phyloP scores from a whole-genome alignment of 2,329 filamentous ascomycete species.

The Aspergillus sp. region DNA sequence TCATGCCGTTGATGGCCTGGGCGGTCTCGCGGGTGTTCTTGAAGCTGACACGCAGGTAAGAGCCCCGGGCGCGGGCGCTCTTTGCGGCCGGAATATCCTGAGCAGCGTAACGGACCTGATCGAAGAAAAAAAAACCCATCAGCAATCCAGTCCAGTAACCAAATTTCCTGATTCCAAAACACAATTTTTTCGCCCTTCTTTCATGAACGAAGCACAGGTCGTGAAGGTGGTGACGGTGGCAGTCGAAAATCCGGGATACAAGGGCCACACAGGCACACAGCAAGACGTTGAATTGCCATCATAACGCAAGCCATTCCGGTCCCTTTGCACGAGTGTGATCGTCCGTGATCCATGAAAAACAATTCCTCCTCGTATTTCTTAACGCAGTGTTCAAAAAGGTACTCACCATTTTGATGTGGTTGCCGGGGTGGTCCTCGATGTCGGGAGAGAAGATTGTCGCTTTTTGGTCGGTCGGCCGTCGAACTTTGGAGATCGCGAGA shows the following conservation, averaged over 20 bases:
- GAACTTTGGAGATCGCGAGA: slow-evolving; percentile 30
- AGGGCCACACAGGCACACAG: not conserved
- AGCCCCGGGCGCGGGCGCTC: slow-evolving; percentile 96
- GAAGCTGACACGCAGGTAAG: slow-evolving; percentile 98
- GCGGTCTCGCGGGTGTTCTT: slow-evolving; percentile 99
- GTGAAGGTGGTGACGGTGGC: not conserved
- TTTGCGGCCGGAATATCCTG: slow-evolving; percentile 83
- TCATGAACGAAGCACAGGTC: slow-evolving; percentile 1
- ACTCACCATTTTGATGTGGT: slow-evolving; percentile 50
- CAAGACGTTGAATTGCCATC: slow-evolving; percentile 1
- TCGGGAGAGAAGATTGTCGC: slow-evolving; percentile 40
- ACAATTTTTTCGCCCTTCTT: not conserved
- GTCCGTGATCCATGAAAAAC: not conserved
- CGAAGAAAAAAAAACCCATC: slow-evolving; percentile 26
- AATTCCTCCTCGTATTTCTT: slow-evolving; percentile 3
- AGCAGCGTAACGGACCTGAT: slow-evolving; percentile 92
- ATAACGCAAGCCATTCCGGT: not conserved
- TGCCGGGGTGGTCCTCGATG: slow-evolving; percentile 45
- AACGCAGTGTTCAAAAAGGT: slow-evolving; percentile 13
- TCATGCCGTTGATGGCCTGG: slow-evolving; percentile 99
- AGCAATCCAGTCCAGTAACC: slow-evolving; percentile 22
- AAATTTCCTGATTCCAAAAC: slow-evolving; percentile 6
- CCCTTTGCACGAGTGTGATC: not conserved
- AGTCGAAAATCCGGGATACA: slow-evolving; percentile 7
- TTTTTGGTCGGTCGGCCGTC: slow-evolving; percentile 37